Conservation (phyloP, 768 basidiomycete genomes). For the Clavulina sp. region DNA sequence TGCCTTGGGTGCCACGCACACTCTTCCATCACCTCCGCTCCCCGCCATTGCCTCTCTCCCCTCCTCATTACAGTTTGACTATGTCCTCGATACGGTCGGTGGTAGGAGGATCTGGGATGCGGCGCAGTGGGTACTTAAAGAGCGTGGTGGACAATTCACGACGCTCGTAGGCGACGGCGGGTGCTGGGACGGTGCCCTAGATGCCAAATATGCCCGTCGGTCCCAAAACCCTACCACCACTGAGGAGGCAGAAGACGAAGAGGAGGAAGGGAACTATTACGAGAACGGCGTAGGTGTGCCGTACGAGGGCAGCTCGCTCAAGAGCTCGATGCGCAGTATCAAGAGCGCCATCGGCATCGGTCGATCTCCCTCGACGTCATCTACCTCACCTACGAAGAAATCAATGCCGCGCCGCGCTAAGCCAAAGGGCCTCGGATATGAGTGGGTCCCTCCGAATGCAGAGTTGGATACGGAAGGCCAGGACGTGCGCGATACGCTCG, state of each 20-base stretch:
- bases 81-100: constrained; percentile 67
- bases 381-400: too few relatives aligned
- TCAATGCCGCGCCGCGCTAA: constrained; percentile 15
- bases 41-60: neutral
- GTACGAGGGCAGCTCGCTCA: constrained; percentile 53
- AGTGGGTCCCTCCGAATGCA: constrained; percentile 64
- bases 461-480: constrained; percentile 75
- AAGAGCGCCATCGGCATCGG: too few relatives aligned
- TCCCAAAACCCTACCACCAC: constrained; percentile 22
- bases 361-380: too few relatives aligned
- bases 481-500: constrained; percentile 41
- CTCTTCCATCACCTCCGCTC: neutral
- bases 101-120: constrained; percentile 67
- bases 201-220: neutral
- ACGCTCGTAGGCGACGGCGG: constrained; percentile 57
- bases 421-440: constrained; percentile 39
- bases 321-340: constrained; percentile 50
- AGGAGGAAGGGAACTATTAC: too few relatives aligned
- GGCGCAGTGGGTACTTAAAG: constrained; percentile 41
- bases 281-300: too few relatives aligned
- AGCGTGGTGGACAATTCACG: constrained; percentile 41
- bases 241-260: too few relatives aligned
- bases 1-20: constrained; percentile 5
- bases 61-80: constrained; percentile 43
- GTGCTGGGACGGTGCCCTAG: too few relatives aligned